Evolutionary conservation across 2,329 filamentous ascomycete genomes (phyloP).

Genomic region (Calonectria leucothoes): DNA sequence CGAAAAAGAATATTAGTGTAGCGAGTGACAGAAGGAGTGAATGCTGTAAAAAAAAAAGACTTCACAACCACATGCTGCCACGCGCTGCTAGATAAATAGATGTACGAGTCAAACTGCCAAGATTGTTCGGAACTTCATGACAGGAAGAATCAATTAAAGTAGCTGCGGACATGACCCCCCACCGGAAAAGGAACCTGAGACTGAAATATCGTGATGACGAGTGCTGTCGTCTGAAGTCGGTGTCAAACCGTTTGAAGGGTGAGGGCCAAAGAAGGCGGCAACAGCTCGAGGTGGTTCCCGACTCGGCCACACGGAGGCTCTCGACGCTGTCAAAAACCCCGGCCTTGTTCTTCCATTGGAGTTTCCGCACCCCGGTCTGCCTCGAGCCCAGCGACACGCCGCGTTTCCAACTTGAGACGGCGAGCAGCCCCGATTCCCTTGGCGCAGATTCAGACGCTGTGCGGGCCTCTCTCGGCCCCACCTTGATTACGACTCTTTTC

Average conservation of each 20-base stretch:
- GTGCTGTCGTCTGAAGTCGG: constrained; percentile 18
- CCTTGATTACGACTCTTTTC: not conserved
- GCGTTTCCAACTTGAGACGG: constrained; percentile 18
- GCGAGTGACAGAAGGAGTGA: constrained; percentile 11
- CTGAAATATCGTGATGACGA: constrained; percentile 13
- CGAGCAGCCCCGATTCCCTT: not conserved
- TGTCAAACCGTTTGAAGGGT: constrained; percentile 12
- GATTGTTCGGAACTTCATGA: not conserved
- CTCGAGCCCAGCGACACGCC: not conserved
- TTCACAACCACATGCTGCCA: not conserved
- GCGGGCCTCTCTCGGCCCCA: not conserved
- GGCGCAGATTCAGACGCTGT: constrained; percentile 3
- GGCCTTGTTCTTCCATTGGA: not conserved
- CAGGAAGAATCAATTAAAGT: not conserved
- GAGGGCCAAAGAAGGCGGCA: not conserved
- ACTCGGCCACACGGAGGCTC: not conserved
- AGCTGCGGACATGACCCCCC: not conserved
- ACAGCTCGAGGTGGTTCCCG: constrained; percentile 9
- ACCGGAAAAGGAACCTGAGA: not conserved
- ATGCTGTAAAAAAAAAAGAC: no score
- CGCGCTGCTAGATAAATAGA: not conserved
- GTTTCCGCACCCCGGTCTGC: not conserved
- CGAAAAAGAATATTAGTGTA: not conserved
- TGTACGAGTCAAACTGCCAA: not conserved
- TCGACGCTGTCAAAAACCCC: not conserved